Evolutionary conservation across 169 alveolate species (phyloP), one percentile per base, ranked within the genome.

Genomic region (Plasmodium fragile): DNA sequence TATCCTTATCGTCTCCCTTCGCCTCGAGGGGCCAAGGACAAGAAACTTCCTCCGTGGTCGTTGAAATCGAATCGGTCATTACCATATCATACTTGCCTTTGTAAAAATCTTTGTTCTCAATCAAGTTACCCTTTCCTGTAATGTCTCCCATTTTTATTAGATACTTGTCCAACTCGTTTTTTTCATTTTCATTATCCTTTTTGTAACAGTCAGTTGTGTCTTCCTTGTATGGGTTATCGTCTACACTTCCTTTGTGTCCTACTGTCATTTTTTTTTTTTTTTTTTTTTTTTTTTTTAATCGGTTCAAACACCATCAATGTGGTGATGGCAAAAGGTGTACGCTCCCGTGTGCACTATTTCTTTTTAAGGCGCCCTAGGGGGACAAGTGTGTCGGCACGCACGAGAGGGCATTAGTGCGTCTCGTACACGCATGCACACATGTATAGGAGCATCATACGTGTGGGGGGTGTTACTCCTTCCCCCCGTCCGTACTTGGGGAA

Each of bases 11-110:
- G 25, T 85, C 71, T 25, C 53, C 43, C 59, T 85, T 85, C 65
- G 45, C 69, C 69, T 85, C 85, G 1, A 34, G 39, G 22, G 43
- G 83, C 28, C 10, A 85, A 13, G 45, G 13, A 75, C 69, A 25
- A 6, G 93, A 22, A 6, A 85, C 11, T 34, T 85, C 93, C 28
- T 85, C 93, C 43, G 85, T 73, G 4, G 93, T 85, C 1, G 83
- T 85, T 4, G 84, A 85, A 6, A 75, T 73, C 0, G 85, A 73
- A 75, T 85, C 84, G 13, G 85, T 18, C 1, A 69, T 52, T 11
- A 75, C 52, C 41, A 73, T 8, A 3, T 85, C 93, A 73, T 73
- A 73, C 11, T 85, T 77, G 13, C 45, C 0, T 73, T 36, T 49
- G 36, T 8, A 32, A 16, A 65, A 25, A 25, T 52, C 65, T 28